Evolutionary conservation across 768 basidiomycete genomes (phyloP).

Genomic region (Trametes meyenii): DNA sequence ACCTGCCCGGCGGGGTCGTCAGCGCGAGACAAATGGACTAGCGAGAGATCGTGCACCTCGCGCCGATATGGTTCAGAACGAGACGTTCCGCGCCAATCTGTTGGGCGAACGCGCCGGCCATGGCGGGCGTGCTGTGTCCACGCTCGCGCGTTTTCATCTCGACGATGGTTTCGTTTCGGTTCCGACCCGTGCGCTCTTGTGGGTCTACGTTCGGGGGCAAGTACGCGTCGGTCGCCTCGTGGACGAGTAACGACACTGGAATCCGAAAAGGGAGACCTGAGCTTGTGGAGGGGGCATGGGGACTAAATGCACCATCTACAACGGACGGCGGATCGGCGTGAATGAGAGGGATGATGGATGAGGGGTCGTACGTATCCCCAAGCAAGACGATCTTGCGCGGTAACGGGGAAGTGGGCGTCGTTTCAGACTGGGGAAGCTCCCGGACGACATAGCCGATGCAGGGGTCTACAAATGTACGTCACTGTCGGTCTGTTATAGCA

Average conservation of each 20-base stretch:
- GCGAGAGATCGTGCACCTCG: constrained; percentile 47
- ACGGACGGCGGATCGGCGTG: constrained; percentile 15
- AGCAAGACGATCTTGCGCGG: constrained; percentile 71
- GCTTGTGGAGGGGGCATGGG: neutral
- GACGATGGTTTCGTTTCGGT: constrained; percentile 41
- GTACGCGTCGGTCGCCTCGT: constrained; percentile 81
- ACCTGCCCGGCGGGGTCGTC: constrained; percentile 13
- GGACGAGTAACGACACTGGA: constrained; percentile 65
- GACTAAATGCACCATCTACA: no score
- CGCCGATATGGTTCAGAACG: constrained; percentile 79
- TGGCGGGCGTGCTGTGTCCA: constrained; percentile 79
- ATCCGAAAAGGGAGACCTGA: constrained; percentile 21
- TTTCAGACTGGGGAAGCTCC: constrained; percentile 44
- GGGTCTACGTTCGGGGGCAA: constrained; percentile 60
- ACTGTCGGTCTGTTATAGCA: neutral
- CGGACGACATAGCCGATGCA: constrained; percentile 80
- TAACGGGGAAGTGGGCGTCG: constrained; percentile 17
- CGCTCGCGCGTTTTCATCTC: constrained; percentile 52
- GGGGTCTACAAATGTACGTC: constrained; percentile 51
- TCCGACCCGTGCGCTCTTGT: constrained; percentile 45
- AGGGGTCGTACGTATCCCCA: constrained; percentile 76
- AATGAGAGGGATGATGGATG: constrained; percentile 55
- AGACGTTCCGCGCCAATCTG: constrained; percentile 59
- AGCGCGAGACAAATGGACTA: neutral
- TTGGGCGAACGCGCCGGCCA: constrained; percentile 79